Percentiles rank a stretch among this genome's conserved stretches.
Conservation (phyloP, 371 early-diverging fungal genomes). For the Saksenaea oblongispora region DNA sequence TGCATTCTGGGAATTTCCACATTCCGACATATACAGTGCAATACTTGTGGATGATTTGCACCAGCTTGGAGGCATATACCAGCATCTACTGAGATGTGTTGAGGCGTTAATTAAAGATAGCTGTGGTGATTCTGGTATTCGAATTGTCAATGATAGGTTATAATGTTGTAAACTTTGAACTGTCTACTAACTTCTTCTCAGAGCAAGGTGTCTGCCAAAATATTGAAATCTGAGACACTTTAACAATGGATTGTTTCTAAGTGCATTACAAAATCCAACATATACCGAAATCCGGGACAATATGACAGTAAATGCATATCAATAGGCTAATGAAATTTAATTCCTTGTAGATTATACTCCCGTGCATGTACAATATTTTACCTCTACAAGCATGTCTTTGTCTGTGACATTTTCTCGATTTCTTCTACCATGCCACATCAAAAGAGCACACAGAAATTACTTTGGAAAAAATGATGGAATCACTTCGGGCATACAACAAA, state of each 20-base stretch:
- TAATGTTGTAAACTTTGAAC: too few relatives aligned
- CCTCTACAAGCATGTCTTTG: background rate
- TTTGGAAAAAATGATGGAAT: background rate
- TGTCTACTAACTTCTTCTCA: background rate
- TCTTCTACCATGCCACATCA: background rate
- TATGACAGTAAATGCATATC: background rate
- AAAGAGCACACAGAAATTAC: conserved; percentile 2
- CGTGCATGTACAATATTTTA: background rate
- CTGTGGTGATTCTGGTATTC: background rate
- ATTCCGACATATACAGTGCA: background rate
- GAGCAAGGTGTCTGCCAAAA: background rate
- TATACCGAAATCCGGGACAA: background rate
- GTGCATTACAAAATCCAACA: background rate
- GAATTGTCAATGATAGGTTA: background rate
- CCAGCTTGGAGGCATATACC: conserved; percentile 4
- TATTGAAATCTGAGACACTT: background rate
- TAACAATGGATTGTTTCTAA: background rate
- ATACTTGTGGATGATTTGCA: background rate
- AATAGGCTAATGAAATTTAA: background rate
- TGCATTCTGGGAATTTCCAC: conserved; percentile 2
- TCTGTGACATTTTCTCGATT: conserved; percentile 6
- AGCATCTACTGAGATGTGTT: background rate
- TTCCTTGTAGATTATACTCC: background rate
- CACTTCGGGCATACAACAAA: background rate
- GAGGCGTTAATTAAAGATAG: background rate